Evolutionary conservation across 139 green algal species (phyloP).

Genomic region (Deuterostichococcus epilithicus): DNA sequence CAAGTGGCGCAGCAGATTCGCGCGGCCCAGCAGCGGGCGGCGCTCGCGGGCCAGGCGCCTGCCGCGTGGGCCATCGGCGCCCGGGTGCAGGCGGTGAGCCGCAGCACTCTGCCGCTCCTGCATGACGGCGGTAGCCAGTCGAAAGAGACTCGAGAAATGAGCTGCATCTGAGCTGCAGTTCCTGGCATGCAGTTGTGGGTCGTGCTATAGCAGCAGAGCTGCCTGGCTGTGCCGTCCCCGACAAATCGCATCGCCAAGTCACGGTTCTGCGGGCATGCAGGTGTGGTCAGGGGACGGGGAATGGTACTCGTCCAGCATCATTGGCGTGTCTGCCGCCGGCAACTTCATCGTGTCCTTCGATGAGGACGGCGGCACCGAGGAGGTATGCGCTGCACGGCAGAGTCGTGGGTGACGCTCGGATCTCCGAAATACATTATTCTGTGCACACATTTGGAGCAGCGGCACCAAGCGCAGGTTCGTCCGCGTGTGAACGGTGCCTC

Average conservation of each 20-base stretch:
- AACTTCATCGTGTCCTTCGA: slow-evolving; percentile 77
- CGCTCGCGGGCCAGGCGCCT: slow-evolving; percentile 61
- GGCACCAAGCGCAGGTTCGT: too few species aligned
- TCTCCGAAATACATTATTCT: too few species aligned
- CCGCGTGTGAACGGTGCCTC: too few species aligned
- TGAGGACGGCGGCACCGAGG: slow-evolving; percentile 62
- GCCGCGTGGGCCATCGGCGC: slow-evolving; percentile 73
- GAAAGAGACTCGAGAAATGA: too few species aligned
- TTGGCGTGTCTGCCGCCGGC: slow-evolving; percentile 37
- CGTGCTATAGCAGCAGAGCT: too few species aligned
- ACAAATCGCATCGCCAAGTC: too few species aligned
- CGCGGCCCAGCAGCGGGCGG: slow-evolving; percentile 59
- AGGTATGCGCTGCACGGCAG: too few species aligned
- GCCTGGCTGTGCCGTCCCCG: slow-evolving; percentile 10
- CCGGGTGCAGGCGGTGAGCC: slow-evolving; percentile 26
- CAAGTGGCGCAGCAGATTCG: slow-evolving; percentile 76
- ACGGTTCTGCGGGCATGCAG: too few species aligned
- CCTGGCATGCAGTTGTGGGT: too few species aligned
- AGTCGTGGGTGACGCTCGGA: too few species aligned
- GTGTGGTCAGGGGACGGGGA: slow-evolving; percentile 23
- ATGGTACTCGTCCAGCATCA: slow-evolving; percentile 37
- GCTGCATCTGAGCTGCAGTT: too few species aligned
- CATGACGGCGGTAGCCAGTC: slow-evolving; percentile 26
- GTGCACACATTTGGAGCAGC: too few species aligned
- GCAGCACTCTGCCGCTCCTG: slow-evolving; percentile 43